A percentile compares a stretch with the other conserved stretches of the same genome.
Conservation (phyloP, 371 early-diverging fungal species). For the Mortierella polycephala region DNA sequence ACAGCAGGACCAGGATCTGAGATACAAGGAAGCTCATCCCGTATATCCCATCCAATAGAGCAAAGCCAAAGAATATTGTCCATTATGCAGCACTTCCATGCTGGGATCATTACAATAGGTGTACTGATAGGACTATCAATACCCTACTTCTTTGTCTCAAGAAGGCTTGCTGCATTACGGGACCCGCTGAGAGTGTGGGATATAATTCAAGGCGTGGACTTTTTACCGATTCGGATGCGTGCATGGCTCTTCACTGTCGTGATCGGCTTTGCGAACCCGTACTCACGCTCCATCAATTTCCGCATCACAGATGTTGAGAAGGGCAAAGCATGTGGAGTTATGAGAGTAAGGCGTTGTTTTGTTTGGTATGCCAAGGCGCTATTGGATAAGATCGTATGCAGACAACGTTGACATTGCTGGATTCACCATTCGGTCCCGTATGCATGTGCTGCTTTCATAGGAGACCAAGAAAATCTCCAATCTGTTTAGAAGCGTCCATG, state of each 20-base stretch:
- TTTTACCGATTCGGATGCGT: constrained; percentile 34
- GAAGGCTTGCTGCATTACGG: constrained; percentile 18
- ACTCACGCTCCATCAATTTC: constrained; percentile 44
- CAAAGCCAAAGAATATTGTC: too few relatives aligned
- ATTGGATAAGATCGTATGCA: neutral
- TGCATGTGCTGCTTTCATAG: constrained; percentile 6
- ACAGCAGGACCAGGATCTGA: too few relatives aligned
- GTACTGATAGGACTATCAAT: constrained; percentile 6
- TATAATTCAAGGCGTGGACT: constrained; percentile 21
- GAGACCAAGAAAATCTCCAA: constrained; percentile 34
- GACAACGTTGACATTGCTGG: neutral
- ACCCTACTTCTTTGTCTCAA: constrained; percentile 7
- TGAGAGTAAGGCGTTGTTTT: constrained; percentile 19
- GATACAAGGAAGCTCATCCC: too few relatives aligned
- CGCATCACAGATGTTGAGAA: constrained; percentile 40
- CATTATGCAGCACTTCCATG: neutral
- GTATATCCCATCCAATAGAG: too few relatives aligned
- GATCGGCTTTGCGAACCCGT: constrained; percentile 45
- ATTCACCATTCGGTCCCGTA: neutral
- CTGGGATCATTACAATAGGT: neutral
- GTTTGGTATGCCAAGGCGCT: neutral
- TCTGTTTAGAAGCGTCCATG: constrained; percentile 59
- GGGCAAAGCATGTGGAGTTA: constrained; percentile 37
- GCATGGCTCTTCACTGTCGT: constrained; percentile 39
- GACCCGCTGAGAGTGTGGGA: constrained; percentile 42